These are phyloP conservation scores for Aphanomyces astaci DNA, from an alignment of 352 stramenopile species.

Conservation along the genomic window DNA sequence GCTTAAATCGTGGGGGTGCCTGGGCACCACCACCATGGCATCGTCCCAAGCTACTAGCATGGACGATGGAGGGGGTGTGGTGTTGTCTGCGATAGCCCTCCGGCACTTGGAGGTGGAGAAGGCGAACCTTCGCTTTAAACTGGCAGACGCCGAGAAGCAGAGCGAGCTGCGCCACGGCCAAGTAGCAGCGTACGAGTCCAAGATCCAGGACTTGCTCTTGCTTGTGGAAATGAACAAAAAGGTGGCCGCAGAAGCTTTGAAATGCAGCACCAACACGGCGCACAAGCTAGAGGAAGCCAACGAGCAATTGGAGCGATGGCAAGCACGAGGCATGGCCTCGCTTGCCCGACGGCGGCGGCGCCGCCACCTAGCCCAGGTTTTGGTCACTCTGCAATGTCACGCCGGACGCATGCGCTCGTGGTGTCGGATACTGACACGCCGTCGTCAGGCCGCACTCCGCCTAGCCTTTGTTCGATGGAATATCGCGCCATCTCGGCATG, in stretches of 20 bases:
- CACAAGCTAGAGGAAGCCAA: slow-evolving; percentile 12
- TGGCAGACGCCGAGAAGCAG: slow-evolving; percentile 1
- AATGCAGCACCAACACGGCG: slow-evolving; percentile 6
- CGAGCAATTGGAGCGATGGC: slow-evolving; percentile 5
- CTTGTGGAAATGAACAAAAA: slow-evolving; percentile 25
- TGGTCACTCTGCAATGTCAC: neutral
- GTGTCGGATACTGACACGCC: neutral
- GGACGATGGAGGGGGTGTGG: neutral
- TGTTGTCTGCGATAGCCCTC: neutral
- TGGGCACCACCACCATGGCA: neutral
- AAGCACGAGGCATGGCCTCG: neutral
- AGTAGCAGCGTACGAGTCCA: slow-evolving; percentile 15
- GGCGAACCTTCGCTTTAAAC: slow-evolving; percentile 1
- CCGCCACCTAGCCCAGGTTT: neutral
- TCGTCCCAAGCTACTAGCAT: neutral
- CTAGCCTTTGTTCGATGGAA: neutral
- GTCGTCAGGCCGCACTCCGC: neutral
- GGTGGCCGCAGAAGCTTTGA: slow-evolving; percentile 19
- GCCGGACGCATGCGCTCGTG: neutral
- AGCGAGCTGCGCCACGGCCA: slow-evolving; percentile 5
- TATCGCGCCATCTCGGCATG: neutral
- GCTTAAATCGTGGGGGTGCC: neutral
- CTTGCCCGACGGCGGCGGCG: neutral
- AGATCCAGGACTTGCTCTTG: slow-evolving; percentile 18
- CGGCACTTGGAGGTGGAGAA: neutral